Conservation (phyloP, 2,329 filamentous ascomycete species). For the Seiridium cupressi region DNA sequence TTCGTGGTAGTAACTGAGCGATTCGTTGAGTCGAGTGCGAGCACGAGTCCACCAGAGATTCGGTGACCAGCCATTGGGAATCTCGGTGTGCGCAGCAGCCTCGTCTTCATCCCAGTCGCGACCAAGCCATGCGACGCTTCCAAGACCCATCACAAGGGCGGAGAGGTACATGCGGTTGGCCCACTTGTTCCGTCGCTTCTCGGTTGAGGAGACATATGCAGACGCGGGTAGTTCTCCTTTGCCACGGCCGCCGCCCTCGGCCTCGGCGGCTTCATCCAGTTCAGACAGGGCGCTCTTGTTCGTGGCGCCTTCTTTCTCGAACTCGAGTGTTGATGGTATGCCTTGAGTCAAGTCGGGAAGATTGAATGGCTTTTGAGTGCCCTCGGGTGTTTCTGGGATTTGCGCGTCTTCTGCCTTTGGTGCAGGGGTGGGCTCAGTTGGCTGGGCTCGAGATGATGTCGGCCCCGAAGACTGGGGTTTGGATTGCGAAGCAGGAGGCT, state of each 20-base stretch:
- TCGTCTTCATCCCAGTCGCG: constrained; percentile 87
- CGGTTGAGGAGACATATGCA: constrained; percentile 87
- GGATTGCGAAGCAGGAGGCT: constrained; percentile 10
- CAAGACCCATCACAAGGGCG: constrained; percentile 54
- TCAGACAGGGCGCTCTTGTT: constrained; percentile 33
- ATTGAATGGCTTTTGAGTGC: constrained; percentile 50
- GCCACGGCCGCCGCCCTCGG: constrained; percentile 46
- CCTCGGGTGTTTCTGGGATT: constrained; percentile 23
- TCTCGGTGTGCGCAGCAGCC: constrained; percentile 63
- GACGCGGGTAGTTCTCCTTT: constrained; percentile 70
- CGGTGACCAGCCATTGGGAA: constrained; percentile 77
- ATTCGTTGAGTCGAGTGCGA: constrained; percentile 69
- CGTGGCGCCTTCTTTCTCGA: constrained; percentile 60
- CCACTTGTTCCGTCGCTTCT: constrained; percentile 74
- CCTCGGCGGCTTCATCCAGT: constrained; percentile 32
- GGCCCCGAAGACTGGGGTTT: constrained; percentile 7
- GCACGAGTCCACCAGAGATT: constrained; percentile 78
- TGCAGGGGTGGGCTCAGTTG: neutral
- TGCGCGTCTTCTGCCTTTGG: constrained; percentile 7
- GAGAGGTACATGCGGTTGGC: constrained; percentile 72
- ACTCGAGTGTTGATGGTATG: constrained; percentile 85
- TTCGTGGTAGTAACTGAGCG: constrained; percentile 91
- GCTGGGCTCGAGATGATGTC: constrained; percentile 8
- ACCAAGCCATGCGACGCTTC: constrained; percentile 72
- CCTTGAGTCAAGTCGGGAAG: constrained; percentile 85